Percentiles rank a stretch among this genome's conserved stretches.
These are phyloP conservation scores for Populus simonii DNA, from an alignment of 345 rosid species.

Conservation along the genomic window DNA sequence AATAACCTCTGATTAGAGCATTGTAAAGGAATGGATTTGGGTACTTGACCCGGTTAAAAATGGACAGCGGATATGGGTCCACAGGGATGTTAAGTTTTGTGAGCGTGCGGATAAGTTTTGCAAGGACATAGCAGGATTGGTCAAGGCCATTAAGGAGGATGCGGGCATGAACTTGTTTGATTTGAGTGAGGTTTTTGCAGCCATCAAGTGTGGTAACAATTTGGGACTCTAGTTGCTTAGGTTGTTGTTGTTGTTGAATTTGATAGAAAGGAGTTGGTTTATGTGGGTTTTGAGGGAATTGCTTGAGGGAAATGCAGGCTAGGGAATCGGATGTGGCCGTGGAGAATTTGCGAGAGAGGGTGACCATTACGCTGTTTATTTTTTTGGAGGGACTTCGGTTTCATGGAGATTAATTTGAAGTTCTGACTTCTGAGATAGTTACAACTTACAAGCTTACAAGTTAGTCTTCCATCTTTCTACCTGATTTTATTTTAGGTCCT, in stretches of 20 bases:
- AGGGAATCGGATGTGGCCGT: slow-evolving; percentile 4
- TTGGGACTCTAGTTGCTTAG: slow-evolving; percentile 29
- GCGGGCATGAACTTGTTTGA: slow-evolving; percentile 58
- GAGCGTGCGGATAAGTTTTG: slow-evolving; percentile 68
- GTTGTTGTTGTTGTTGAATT: slow-evolving; percentile 17
- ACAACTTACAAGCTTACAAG: no score
- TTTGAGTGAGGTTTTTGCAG: slow-evolving; percentile 37
- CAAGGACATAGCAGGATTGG: slow-evolving; percentile 56
- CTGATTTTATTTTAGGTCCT: no score
- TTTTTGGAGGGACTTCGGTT: no score
- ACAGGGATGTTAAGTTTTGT: slow-evolving; percentile 46
- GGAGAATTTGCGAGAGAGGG: slow-evolving; percentile 26
- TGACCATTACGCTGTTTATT: slow-evolving; percentile 14
- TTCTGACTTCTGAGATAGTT: no score
- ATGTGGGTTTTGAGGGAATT: slow-evolving; percentile 17
- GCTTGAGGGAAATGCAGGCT: slow-evolving; percentile 22
- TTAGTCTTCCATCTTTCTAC: no score
- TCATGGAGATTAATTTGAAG: no score
- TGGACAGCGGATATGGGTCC: slow-evolving; percentile 50
- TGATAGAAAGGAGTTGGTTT: slow-evolving; percentile 19
- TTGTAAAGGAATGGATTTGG: slow-evolving; percentile 78
- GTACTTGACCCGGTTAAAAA: slow-evolving; percentile 46
- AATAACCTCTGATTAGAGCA: slow-evolving; percentile 64
- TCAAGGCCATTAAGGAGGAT: slow-evolving; percentile 45
- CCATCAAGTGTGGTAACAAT: slow-evolving; percentile 48